Evolutionary conservation across 2,329 filamentous ascomycete species (phyloP), one percentile per base, ranked within the genome.

Genomic region (Colletotrichum australisinense): DNA sequence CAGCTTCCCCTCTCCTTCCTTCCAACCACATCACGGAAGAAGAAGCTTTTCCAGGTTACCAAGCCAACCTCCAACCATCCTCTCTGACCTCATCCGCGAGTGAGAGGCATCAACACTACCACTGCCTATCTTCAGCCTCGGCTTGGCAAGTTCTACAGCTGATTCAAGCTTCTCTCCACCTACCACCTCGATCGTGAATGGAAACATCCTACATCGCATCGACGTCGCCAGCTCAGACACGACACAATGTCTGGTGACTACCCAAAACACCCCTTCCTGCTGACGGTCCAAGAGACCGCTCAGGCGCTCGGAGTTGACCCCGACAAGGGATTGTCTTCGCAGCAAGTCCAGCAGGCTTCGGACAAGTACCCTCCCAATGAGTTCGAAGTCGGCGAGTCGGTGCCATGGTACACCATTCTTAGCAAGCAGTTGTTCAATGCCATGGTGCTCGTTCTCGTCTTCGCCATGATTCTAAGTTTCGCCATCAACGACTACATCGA

Each of bases 391-490:
- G 91, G 88, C 24, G 90, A 88, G 32, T 89, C 89, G 32, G 91
- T 95, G 60, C 89, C 88, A 79, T 88, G 91, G 93, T 86, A 91
- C 78, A 95, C 92, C 77, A 94, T 95, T 55, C 84, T 95, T 59
- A 84, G 93, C 71, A 92, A 92, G 77, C 93, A 95, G 80, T 82
- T 94, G 26, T 89, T 91, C 79, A 95, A 95, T 85, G 93, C 93
- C 71, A 94, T 95, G 93, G 93, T 93, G 69, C 82, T 95, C 78
- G 92, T 95, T 62, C 88, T 96, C 64, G 86, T 94, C 67, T 93
- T 95, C 78, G 93, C 93, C 78, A 94, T 95, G 92, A 92, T 90
- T 58, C 87, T 92, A 53, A 91, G 89, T 74, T 93, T 93, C 80
- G 90, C 88, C 74, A 92, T 93, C 74, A 83, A 87, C 57, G 92